Conservation (phyloP, 208 protist species). For the Wallacemonas collosoma region DNA sequence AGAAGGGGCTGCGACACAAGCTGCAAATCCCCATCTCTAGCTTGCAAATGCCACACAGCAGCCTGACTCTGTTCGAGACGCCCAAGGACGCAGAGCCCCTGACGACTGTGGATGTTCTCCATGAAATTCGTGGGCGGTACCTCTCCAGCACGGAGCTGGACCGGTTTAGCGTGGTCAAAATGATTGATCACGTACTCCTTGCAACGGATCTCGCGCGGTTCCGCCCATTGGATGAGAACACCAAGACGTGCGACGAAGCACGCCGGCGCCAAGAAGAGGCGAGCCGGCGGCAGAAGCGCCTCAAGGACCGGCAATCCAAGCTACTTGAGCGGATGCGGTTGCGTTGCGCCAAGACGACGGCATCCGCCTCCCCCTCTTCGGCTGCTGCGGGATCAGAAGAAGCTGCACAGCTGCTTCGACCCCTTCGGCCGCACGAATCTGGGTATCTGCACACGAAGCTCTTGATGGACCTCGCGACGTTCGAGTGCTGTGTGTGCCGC, state of each 20-base stretch:
- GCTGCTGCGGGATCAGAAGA: neutral
- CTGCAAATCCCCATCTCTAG: constrained; percentile 33
- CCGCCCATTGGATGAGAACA: neutral
- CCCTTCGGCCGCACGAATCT: neutral
- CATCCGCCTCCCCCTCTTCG: neutral
- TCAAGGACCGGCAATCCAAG: constrained; percentile 74
- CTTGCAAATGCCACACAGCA: constrained; percentile 2
- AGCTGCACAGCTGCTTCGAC: neutral
- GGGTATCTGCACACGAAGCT: constrained; percentile 42
- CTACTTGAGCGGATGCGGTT: constrained; percentile 66
- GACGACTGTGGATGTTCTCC: constrained; percentile 42
- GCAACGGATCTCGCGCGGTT: constrained; percentile 37
- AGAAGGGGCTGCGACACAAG: constrained; percentile 43
- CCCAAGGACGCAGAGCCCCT: neutral
- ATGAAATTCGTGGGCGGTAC: constrained; percentile 43
- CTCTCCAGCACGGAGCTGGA: constrained; percentile 28
- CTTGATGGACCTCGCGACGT: constrained; percentile 44
- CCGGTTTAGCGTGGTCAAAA: constrained; percentile 47
- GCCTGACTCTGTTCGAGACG: neutral
- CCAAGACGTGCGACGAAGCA: constrained; percentile 24
- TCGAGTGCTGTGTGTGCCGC: constrained; percentile 79
- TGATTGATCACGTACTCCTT: constrained; percentile 58
- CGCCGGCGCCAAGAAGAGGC: constrained; percentile 23
- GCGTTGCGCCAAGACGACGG: constrained; percentile 34
- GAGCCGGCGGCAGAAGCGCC: constrained; percentile 38